Evolutionary conservation across 306 rosid genomes (phyloP), one percentile per base, ranked within the genome.

Genomic region (Quercus cerris): DNA sequence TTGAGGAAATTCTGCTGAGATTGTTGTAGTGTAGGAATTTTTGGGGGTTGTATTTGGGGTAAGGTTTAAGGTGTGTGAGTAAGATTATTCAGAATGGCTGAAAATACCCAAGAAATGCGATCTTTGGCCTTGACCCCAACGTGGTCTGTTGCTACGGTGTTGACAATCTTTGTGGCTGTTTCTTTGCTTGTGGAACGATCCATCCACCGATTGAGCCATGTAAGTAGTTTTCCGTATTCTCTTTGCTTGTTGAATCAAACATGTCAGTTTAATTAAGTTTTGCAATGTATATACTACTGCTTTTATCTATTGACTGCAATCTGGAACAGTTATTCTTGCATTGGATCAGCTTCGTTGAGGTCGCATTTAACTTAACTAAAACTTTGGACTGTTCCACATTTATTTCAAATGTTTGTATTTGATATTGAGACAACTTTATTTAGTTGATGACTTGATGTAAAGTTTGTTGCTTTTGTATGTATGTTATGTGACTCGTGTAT

Each of bases 121-220:
- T 93, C 99, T 27, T 78, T 95, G 91, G 99, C 99, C 79, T 87
- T 93, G 93, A 95, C 98, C 64, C 99, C 99, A 62, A 95, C 99
- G 69, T 95, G 99, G 99, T 95, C 98, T 70, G 98, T 95, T 80
- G 99, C 99, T 20, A 89, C 98, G 56, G 98, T 95, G 83, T 77
- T 93, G 91, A 90, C 95, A 35, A 71, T 93, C 74, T 95, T 95
- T 27, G 98, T 95, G 22, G 93, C 93, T 5, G 98, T 93, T 69
- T 95, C 99, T 63, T 86, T 95, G 85, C 90, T 95, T 56, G 99
- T 95, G 57, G 98, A 95, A 79, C 98, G 98, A 77, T 86, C 93
- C 75, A 95, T 95, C 81, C 95, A 95, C 85, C 86, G 90, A 31
- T 86, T 89, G 74, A 78, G 92, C 82, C 28, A 56, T 80, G 92